phyloP scores from a whole-genome alignment of 2,329 filamentous ascomycete genomes.

The Diaporthe helianthi region DNA sequence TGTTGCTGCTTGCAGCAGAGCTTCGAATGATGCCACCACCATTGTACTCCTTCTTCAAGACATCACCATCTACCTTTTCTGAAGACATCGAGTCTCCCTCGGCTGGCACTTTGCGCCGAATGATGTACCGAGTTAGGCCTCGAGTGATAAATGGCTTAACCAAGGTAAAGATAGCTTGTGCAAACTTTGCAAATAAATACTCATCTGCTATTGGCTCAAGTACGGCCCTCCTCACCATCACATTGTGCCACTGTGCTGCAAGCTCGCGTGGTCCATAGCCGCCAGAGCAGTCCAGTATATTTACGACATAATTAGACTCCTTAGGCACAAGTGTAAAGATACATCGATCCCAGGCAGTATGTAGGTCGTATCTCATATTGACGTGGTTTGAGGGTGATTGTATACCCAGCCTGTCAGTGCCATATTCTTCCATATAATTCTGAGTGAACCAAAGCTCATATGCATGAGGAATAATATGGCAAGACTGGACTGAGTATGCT shows the following conservation, averaged over 20 bases:
- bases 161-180: neutral
- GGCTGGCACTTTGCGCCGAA: neutral
- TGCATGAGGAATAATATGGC: no score
- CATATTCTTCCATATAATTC: no score
- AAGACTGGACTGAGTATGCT: no score
- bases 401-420: no score
- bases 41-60: neutral
- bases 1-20: neutral
- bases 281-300: neutral
- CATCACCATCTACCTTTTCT: neutral
- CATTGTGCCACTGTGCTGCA: neutral
- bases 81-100: neutral
- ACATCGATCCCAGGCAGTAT: neutral
- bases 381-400: no score
- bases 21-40: neutral
- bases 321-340: neutral
- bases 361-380: neutral
- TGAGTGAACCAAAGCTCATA: no score
- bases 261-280: neutral
- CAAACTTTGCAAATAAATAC: neutral
- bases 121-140: neutral
- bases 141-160: neutral
- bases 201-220: neutral
- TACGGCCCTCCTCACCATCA: neutral
- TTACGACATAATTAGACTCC: neutral